Percentiles rank a stretch among this genome's conserved stretches.
phyloP scores from a whole-genome alignment of 73 alveolate genomes.

The Tetrahymena thermophila region DNA sequence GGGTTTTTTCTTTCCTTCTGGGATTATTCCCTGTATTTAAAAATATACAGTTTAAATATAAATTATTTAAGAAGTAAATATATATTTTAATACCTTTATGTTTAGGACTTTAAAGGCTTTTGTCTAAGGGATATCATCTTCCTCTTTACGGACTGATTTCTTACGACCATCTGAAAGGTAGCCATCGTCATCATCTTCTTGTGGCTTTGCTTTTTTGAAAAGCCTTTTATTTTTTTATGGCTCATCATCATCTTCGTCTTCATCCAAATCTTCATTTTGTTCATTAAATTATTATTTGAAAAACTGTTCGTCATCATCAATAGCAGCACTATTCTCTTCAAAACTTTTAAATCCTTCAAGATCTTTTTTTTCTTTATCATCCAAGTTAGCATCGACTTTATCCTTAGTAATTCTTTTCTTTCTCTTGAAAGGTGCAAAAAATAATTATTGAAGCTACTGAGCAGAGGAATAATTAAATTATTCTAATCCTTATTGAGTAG shows the following conservation, averaged over 20 bases:
- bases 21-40: background rate
- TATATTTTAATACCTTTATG: constrained; percentile 19
- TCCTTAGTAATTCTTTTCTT: background rate
- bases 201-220: background rate
- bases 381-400: background rate
- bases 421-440: constrained; percentile 82
- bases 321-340: background rate
- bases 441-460: constrained; percentile 59
- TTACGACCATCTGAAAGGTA: constrained; percentile 44
- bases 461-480: constrained; percentile 64
- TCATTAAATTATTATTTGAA: background rate
- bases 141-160: constrained; percentile 38
- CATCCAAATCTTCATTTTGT: background rate
- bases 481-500: constrained; percentile 52
- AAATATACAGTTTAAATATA: constrained; percentile 27
- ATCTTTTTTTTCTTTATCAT: background rate
- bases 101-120: constrained; percentile 17
- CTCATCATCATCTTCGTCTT: background rate
- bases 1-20: constrained; percentile 49
- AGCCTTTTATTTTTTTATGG: background rate
- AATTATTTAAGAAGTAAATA: constrained; percentile 3
- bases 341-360: background rate
- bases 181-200: constrained; percentile 45
- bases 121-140: background rate
- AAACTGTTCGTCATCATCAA: background rate